phyloP scores from a whole-genome alignment of 306 rosid genomes.

The Medicago lupulina region DNA sequence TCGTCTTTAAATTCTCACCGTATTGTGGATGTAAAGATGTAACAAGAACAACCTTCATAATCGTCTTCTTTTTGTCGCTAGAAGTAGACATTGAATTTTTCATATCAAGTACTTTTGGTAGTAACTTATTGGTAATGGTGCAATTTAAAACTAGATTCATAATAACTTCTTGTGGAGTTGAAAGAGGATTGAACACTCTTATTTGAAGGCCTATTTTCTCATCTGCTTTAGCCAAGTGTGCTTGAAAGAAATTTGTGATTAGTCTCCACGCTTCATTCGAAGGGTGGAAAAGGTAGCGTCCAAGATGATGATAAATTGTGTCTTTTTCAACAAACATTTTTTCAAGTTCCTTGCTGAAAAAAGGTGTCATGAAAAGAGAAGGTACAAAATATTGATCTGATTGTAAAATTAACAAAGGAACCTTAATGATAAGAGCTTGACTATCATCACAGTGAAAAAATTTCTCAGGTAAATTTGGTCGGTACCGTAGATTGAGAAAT shows the following conservation, averaged over 20 bases:
- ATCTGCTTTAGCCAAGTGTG: conserved; percentile 37
- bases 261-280: conserved; percentile 48
- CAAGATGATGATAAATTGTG: conserved; percentile 36
- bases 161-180: conserved; percentile 43
- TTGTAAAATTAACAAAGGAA: conserved; percentile 54
- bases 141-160: conserved; percentile 57
- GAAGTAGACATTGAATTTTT: conserved; percentile 4
- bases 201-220: conserved; percentile 41
- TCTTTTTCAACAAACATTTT: conserved; percentile 41
- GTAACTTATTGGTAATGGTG: conserved; percentile 42
- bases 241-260: conserved; percentile 40
- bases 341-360: conserved; percentile 41
- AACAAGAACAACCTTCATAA: conserved; percentile 53
- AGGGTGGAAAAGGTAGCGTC: conserved; percentile 40
- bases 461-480: conserved; percentile 47
- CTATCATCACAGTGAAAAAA: conserved; percentile 63
- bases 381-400: conserved; percentile 77
- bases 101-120: conserved; percentile 43
- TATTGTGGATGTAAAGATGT: conserved; percentile 56
- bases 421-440: conserved; percentile 50
- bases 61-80: conserved; percentile 10
- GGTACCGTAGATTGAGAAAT: conserved; percentile 57
- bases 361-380: conserved; percentile 62
- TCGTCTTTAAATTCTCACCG: conserved; percentile 47
- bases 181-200: conserved; percentile 35